Conservation (phyloP, 2,329 filamentous ascomycete species). For the Neofusicoccum sp. region DNA sequence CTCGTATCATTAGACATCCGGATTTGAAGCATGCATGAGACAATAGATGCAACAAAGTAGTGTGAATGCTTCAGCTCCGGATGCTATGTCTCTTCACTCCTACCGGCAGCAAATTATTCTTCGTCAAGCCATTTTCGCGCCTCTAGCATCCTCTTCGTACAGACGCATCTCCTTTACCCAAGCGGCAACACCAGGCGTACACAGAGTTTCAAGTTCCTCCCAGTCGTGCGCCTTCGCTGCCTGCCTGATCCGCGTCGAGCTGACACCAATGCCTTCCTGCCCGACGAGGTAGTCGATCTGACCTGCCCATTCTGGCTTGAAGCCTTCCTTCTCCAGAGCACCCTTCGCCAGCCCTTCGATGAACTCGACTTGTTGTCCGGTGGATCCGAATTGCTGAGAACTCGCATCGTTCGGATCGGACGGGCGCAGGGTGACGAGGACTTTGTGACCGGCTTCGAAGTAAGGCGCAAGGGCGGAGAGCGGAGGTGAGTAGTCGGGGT, state of each 20-base stretch:
- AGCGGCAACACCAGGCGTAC: slow-evolving; percentile 55
- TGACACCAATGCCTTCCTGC: slow-evolving; percentile 37
- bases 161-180: slow-evolving; percentile 59
- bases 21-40: no score
- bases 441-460: slow-evolving; percentile 56
- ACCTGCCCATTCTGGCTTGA: slow-evolving; percentile 51
- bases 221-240: slow-evolving; percentile 51
- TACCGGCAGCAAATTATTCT: background rate
- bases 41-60: no score
- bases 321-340: slow-evolving; percentile 54
- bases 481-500: slow-evolving; percentile 48
- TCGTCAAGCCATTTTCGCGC: slow-evolving; percentile 35
- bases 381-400: slow-evolving; percentile 58
- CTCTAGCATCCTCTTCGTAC: slow-evolving; percentile 48
- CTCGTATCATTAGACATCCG: no score
- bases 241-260: slow-evolving; percentile 62
- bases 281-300: slow-evolving; percentile 3
- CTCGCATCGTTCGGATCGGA: slow-evolving; percentile 33
- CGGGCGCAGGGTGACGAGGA: slow-evolving; percentile 64
- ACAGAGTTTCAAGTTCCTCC: slow-evolving; percentile 51
- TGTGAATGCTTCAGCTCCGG: no score
- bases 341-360: slow-evolving; percentile 50
- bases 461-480: slow-evolving; percentile 60
- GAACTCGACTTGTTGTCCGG: slow-evolving; percentile 55
- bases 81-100: no score